Evolutionary conservation across 345 rosid species (phyloP), one percentile per base, ranked within the genome.

Genomic region (Brassica cretica): DNA sequence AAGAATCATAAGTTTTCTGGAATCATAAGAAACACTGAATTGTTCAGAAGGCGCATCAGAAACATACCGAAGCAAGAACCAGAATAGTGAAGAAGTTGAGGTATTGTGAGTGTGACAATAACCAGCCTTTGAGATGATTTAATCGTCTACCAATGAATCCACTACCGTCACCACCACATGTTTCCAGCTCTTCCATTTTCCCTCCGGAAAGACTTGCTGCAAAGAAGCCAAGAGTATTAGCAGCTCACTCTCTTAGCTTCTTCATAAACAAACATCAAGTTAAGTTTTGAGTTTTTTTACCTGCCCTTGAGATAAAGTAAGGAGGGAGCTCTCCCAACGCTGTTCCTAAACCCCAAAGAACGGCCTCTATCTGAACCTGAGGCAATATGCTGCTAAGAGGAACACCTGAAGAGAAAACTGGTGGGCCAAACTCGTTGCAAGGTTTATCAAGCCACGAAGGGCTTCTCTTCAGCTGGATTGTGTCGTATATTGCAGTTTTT

Each of bases 321-420:
- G 98, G 98, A 81, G 97, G 98, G 84, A 94, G 97, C 82, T 94
- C 98, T 72, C 98, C 98, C 41, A 94, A 93, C 6, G 97, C 98
- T 79, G 98, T 94, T 76, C 98, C 98, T 70, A 94, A 5, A 19
- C 98, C 98, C 98, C 98, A 94, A 53, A 94, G 82, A 76, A 94
- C 68, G 65, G 94, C 94, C 77, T 94, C 98, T 51, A 90, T 14
- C 78, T 94, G 98, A 63, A 94, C 82, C 76, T 94, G 91, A n/a
- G 96, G 96, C 86, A 94, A 69, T 81, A 94, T 87, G 87, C 93
- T 90, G 83, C 93, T 79, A 49, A 94, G 88, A 0, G 98, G 98
- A 78, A 94, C 93, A 82, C 91, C 85, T 64, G 78, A 58, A 16
- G 79, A 61, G 72, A 93, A 94, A 66, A 89, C 35, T 6, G 97